Evolutionary conservation across 202 grass and related monocot genomes (phyloP).

Genomic region (Saccharum hybrid): DNA sequence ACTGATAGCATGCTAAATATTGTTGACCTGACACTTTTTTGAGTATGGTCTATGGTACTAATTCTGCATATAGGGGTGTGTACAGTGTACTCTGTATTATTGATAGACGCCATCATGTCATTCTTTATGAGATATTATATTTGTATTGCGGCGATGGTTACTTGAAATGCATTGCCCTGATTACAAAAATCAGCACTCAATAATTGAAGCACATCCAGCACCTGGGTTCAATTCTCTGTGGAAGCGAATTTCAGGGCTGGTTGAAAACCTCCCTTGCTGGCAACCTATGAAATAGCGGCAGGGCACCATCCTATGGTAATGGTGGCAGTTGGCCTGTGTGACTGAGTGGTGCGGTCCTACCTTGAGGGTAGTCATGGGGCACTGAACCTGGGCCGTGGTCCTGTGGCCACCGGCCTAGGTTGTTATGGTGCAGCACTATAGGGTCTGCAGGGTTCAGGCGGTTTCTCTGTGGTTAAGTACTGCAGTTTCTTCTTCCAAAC

Average conservation of each 20-base stretch:
- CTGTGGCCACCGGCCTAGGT: background rate
- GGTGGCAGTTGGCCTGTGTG: background rate
- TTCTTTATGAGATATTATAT: background rate
- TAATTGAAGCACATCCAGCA: background rate
- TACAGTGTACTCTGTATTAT: background rate
- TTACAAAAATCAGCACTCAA: background rate
- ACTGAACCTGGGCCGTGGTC: background rate
- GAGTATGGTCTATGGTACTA: background rate
- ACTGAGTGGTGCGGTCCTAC: background rate
- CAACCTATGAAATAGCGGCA: background rate
- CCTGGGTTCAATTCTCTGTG: background rate
- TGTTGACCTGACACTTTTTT: constrained; percentile 4
- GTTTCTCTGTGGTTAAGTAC: background rate
- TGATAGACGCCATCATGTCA: background rate
- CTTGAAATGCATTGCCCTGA: background rate
- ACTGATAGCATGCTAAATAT: constrained; percentile 3
- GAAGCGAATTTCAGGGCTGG: background rate
- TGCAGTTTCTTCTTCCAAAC: background rate
- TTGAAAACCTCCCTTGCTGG: background rate
- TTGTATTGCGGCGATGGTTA: background rate
- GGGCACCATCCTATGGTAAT: background rate
- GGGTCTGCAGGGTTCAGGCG: background rate
- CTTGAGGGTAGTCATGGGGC: background rate
- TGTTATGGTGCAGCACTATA: background rate
- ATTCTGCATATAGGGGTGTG: constrained; percentile 5